Evolutionary conservation across 352 stramenopile genomes (phyloP).

Genomic region (Globisporangium paddicum): DNA sequence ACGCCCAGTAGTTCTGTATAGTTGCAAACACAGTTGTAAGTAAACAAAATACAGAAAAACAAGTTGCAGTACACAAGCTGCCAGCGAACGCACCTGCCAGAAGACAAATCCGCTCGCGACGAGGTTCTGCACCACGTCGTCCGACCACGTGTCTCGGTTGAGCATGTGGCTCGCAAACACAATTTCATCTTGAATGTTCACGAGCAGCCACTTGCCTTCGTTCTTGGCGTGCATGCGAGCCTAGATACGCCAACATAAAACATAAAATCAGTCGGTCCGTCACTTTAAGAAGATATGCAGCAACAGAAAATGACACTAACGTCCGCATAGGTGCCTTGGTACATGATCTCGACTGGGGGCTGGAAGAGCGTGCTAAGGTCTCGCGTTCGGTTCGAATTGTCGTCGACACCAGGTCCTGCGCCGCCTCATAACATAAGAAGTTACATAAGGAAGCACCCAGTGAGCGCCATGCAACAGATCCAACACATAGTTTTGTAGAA

Average conservation of each 20-base stretch:
- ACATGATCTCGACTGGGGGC: constrained; percentile 71
- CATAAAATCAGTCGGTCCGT: too few species aligned
- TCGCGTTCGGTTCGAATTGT: constrained; percentile 23
- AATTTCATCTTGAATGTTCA: constrained; percentile 93
- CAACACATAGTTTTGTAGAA: background rate
- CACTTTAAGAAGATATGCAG: background rate
- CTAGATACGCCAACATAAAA: constrained; percentile 19
- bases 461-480: background rate
- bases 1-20: constrained; percentile 71
- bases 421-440: background rate
- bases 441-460: background rate
- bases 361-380: constrained; percentile 72
- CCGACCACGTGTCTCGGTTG: constrained; percentile 94
- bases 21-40: too few species aligned
- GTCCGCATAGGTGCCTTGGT: constrained; percentile 71
- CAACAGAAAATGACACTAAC: constrained; percentile 21
- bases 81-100: constrained; percentile 87
- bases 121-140: constrained; percentile 94
- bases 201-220: constrained; percentile 89
- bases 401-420: constrained; percentile 11
- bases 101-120: constrained; percentile 94
- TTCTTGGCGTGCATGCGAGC: constrained; percentile 77
- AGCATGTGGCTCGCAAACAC: constrained; percentile 95
- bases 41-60: too few species aligned
- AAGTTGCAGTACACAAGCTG: too few species aligned